Conservation (phyloP, 202 grass and related monocot genomes). For the Brachypodium distachyon region DNA sequence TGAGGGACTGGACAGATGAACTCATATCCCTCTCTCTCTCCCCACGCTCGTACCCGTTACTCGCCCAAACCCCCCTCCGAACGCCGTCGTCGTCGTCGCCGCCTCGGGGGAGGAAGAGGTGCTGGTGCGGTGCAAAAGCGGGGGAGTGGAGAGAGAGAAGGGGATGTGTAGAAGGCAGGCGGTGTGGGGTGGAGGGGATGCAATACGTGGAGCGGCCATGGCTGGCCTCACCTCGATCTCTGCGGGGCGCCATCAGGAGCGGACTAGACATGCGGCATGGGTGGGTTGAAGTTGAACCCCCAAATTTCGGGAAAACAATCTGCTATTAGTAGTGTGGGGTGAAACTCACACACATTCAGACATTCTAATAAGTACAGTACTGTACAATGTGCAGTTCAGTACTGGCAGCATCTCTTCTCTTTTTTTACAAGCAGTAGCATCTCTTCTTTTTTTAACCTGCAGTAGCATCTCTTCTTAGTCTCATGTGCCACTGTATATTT, state of each 20-base stretch:
- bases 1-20: neutral
- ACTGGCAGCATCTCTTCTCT: too few species aligned
- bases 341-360: neutral
- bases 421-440: too few species aligned
- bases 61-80: neutral
- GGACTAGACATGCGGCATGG: constrained; percentile 6
- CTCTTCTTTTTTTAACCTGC: too few species aligned
- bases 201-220: constrained; percentile 42
- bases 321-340: neutral
- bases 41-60: neutral
- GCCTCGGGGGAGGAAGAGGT: neutral
- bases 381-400: too few species aligned
- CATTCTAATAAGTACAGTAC: too few species aligned
- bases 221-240: constrained; percentile 27
- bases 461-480: too few species aligned
- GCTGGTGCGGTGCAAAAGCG: constrained; percentile 34
- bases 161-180: constrained; percentile 31
- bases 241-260: constrained; percentile 41
- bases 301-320: neutral
- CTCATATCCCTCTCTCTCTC: constrained; percentile 17
- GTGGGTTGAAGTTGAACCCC: neutral
- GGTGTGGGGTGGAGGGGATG: constrained; percentile 2
- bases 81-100: neutral
- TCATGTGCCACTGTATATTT: too few species aligned
- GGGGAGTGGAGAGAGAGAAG: constrained; percentile 33